Evolutionary conservation across 2,329 filamentous ascomycete species (phyloP), one percentile per base, ranked within the genome.

Genomic region (Cadophora malorum): DNA sequence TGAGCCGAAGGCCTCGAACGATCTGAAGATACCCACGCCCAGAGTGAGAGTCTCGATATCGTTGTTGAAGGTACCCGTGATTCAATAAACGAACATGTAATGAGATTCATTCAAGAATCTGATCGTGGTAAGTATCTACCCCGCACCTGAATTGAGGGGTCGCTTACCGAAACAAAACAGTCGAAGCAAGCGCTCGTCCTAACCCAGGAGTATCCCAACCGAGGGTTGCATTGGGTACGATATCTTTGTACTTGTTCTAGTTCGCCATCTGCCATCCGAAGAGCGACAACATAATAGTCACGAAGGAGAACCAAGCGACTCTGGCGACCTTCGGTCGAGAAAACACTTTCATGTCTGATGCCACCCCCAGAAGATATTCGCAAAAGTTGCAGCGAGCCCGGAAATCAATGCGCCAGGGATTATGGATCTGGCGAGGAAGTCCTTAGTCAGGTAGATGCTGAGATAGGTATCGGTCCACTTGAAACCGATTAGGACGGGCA

Each of bases 391-490:
- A 9, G 90, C 82, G 8, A 92, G 83, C 2, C 89, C 90, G 0
- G 87, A 88, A 2, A 92, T 74, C 72, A 93, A 90, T 0, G 90
- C 91, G 0, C 88, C 90, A 1, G 93, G 80, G 0, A 91, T 89
- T 56, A 91, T 83, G 1, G 89, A 82, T 2, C 90, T 85, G 1
- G 93, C 91, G 0, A 84, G 85, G 74, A 93, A 92, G 87, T 89
- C 93, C 31, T 80, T 82, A 10, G 83, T 82, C 19, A 85, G 78
- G 71, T 86, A 86, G 21, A 90, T 71, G 16, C 82, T 81, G 4
- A 89, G 80, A 67, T 89, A 93, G 0, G 90, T 92, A 84, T 63
- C 58, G 68, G 84, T 85, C 81, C 84, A 86, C 67, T 83, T 81
- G 76, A 90, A 91, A 76, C 89, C 91, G 0, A 92, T 88, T 70